Evolutionary conservation across 805 yeast species (phyloP), one percentile per base, ranked within the genome.

Genomic region (Pachysolen tannophilus): DNA sequence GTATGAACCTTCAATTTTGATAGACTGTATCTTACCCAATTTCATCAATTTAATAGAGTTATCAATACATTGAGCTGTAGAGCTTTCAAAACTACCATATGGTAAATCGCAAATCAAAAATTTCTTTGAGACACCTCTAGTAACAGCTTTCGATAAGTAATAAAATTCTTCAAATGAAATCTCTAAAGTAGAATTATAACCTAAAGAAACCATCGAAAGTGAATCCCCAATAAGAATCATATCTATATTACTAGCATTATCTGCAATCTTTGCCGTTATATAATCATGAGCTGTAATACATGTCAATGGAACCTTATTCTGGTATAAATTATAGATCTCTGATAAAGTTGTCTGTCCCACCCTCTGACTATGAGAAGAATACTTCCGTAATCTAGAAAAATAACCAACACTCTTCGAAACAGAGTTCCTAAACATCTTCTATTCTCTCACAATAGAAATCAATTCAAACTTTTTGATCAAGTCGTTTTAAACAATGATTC

Each of bases 151-250:
- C 26, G 82, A 78, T 46, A 84, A 85, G 51, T 76, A 82, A 20
- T 81, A 54, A 60, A 86, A 84, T 53, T 92, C 90, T 8, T 85
- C 88, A 34, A 86, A 71, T 2, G 78, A 68, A 19, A 92, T 58
- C 47, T 82, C 82, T 40, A 80, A 76, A 1, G 97, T 81, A 28
- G 82, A 77, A 2, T 65, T 66, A 50, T 81, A 79, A 0, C 98
- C 98, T 43, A 85, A 65, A 0, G 94, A 70, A 1, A 84, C 88
- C 96, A 87, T 90, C 0, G 96, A 86, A 18, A 92, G 60, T 1
- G 97, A 88, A 55, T 90, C 98, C 3, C 98, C 98, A 4, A 90
- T 78, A 2, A 90, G 65, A 6, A 79, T 65, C 39, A 79, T 67
- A 46, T 90, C 97, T 2, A 76, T 66, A 1, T 71, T 68, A 0